Evolutionary conservation across 1,139 yeast species (phyloP), one percentile per base, ranked within the genome.

Genomic region (Diutina ranongensis): DNA sequence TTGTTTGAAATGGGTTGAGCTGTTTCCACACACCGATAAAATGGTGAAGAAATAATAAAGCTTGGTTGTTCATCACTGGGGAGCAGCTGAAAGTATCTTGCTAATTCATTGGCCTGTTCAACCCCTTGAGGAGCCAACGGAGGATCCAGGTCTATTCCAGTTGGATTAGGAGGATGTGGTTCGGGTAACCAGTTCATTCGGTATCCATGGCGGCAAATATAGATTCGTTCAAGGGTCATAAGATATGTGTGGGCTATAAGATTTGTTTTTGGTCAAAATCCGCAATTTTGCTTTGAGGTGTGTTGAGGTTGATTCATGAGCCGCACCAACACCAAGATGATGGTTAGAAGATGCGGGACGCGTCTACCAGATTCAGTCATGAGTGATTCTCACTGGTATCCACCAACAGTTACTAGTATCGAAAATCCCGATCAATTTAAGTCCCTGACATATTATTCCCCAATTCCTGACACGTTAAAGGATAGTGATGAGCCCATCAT

Each of bases 11-110:
- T 65, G 2, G 89, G 85, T 42, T 76, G 72, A 2, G 83, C 75
- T 0, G 97, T 88, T 59, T 92, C 89, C 15, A 89, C 68, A 60
- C 97, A 92, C 50, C 97, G 67, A 60, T 86, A 88, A 60, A 87
- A 89, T 0, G 97, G 97, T 2, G 96, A 86, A 1, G 82, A 67
- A 54, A 83, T 67, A 21, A 86, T 72, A 45, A 80, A 65, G 50
- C 80, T 78, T 1, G 89, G 85, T 46, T 67, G 71, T 21, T 78
- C 74, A 3, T 66, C 63, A 2, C 55, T 50, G 0, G 67, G 65
- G 18, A 77, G 57, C 1, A 62, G 51, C 2, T 53, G 49, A 16
- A 78, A 51, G 55, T 72, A 78, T 20, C 64, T 71, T 0, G 84
- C 89, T 47, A 86, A 65, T 56, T 86, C 87, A 47, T 72, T 69